Evolutionary conservation across 225 moss, liverwort and hornwort species (phyloP), one percentile per base, ranked within the genome.

Genomic region (Sphagnum tenellum): DNA sequence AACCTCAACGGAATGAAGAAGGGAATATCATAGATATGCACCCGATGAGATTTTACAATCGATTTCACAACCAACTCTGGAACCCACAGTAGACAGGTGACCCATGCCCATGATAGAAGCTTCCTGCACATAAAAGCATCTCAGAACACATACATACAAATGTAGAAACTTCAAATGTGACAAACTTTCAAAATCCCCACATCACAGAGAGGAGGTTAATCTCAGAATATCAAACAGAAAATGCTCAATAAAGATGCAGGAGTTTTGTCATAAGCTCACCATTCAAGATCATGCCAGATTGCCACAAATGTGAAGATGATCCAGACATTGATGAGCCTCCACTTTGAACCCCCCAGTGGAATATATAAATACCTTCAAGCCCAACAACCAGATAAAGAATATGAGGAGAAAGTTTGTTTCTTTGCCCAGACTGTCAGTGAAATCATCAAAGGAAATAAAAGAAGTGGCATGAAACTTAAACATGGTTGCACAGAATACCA

Each of bases 21-120:
- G 46, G 46, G 12, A 56, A 44, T 53, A 7, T 29, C 13, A 52
- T 13, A 2, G 47, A 57, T 29, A 69, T 13, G 4, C 57, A 47
- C 47, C 13, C 3, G n/a, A 68, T 60, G 9, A 54, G 44, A 8
- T 29, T 12, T 60, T 49, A 51, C 4, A 67, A 6, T 52, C 9
- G 52, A 55, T 8, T 12, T 45, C 14, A 55, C 12, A 53, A 10
- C 63, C 64, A 8, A 96, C 95, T 98, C 93, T 2, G 98, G 98
- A 68, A 75, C 87, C 93, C 90, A 93, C 44, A 98, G 78, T 69
- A 98, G 55, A 64, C 98, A 98, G 12, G 90, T 93, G 69, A 93
- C 98, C 98, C 93, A 98, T 61, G 98, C 98, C 98, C 98, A 93
- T 60, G 98, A 98, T 54, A 98, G 75, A 72, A 98, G 93, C 71